These are phyloP conservation scores for Pichia sp. DNA, from an alignment of 1,139 yeast genomes.

Conservation along the genomic window DNA sequence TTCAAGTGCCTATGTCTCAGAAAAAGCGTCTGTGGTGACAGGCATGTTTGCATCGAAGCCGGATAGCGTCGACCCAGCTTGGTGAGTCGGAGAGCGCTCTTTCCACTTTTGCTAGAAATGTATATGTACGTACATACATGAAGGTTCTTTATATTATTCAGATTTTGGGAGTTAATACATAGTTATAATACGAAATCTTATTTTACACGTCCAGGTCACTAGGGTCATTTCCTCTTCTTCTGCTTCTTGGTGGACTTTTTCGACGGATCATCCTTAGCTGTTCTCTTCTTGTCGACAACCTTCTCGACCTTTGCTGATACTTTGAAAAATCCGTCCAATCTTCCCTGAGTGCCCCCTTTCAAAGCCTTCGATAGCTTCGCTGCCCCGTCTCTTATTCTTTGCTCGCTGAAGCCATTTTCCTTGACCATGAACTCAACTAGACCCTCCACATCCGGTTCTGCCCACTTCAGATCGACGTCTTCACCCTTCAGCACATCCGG, in stretches of 20 bases:
- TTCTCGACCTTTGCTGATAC: conserved; percentile 29
- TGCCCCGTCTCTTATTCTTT: conserved; percentile 82
- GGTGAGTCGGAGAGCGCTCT: background rate
- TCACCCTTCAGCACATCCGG: conserved; percentile 72
- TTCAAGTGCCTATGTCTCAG: conserved; percentile 6
- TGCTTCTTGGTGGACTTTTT: conserved; percentile 16
- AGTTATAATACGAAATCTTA: background rate
- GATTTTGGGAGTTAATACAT: background rate
- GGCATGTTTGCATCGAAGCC: conserved; percentile 3
- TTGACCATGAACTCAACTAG: conserved; percentile 66
- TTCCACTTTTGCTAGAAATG: background rate
- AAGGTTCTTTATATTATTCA: background rate
- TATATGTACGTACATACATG: background rate
- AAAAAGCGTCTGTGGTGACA: conserved; percentile 8
- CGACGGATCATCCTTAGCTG: background rate
- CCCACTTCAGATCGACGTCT: conserved; percentile 69
- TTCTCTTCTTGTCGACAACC: background rate
- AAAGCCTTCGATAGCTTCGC: conserved; percentile 79
- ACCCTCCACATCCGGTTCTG: conserved; percentile 72
- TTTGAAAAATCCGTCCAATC: conserved; percentile 85
- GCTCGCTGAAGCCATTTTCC: conserved; percentile 86
- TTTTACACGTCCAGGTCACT: background rate
- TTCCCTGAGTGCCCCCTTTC: conserved; percentile 82
- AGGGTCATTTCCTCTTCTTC: conserved; percentile 21
- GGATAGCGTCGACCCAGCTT: background rate